A percentile compares a stretch with the other conserved stretches of the same genome.
Conservation (phyloP, 345 rosid genomes). For the Schrenkiella parvula region DNA sequence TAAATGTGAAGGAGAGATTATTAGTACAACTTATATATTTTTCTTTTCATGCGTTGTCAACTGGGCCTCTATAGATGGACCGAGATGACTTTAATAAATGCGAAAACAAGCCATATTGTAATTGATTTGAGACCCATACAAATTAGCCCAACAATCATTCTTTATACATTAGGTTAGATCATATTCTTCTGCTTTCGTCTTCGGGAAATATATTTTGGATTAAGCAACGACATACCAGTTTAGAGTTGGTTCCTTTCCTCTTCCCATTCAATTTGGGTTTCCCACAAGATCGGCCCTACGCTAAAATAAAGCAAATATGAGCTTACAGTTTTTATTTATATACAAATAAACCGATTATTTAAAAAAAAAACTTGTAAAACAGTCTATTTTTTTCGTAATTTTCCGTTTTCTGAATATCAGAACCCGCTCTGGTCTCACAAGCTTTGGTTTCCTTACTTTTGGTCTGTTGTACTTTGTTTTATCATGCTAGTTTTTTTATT, state of each 20-base stretch:
- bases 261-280: not conserved
- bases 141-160: not conserved
- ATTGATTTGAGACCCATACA: not conserved
- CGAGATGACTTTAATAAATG: not conserved
- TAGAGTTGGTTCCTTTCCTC: not conserved
- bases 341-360: too few species aligned
- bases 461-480: too few species aligned
- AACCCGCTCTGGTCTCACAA: not conserved
- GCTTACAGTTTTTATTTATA: too few species aligned
- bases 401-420: too few species aligned
- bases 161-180: not conserved
- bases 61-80: not conserved
- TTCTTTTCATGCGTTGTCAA: not conserved
- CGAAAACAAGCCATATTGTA: not conserved
- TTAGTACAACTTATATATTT: too few species aligned
- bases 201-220: not conserved
- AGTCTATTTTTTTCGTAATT: too few species aligned
- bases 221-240: not conserved
- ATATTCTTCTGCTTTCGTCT: not conserved
- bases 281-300: too few species aligned
- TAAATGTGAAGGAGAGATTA: too few species aligned
- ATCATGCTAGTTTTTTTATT: too few species aligned
- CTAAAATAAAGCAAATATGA: too few species aligned
- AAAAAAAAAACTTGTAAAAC: too few species aligned
- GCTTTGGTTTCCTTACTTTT: not conserved